Evolutionary conservation across 306 rosid species (phyloP).

Genomic region (Mimosa bimucronata): DNA sequence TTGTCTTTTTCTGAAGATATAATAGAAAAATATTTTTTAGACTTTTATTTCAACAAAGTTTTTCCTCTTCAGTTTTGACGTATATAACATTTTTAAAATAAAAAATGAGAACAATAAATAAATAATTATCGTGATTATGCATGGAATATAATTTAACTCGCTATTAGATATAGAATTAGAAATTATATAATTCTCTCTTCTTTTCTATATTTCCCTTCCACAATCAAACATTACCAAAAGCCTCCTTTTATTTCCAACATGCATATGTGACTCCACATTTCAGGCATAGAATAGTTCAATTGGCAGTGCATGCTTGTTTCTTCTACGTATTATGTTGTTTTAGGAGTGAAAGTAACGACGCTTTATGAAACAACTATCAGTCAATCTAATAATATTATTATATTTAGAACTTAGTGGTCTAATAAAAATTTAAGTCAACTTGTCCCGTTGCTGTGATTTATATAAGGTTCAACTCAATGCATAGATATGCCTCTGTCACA

Average conservation of each 20-base stretch:
- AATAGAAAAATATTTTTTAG: neutral
- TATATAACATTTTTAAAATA: neutral
- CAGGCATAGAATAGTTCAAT: neutral
- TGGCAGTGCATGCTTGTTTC: neutral
- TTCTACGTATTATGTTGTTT: neutral
- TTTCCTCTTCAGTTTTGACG: neutral
- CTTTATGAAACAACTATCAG: neutral
- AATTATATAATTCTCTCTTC: neutral
- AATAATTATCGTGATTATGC: neutral
- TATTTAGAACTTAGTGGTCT: neutral
- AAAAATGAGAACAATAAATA: neutral
- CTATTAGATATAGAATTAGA: neutral
- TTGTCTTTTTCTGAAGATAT: too few species aligned
- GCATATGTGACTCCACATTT: neutral
- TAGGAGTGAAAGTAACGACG: neutral
- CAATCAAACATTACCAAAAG: neutral
- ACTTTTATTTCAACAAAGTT: neutral
- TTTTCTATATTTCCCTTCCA: neutral
- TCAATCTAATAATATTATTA: neutral
- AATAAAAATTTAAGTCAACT: neutral
- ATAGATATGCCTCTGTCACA: neutral
- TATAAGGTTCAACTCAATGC: neutral
- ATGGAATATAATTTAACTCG: neutral
- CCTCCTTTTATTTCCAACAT: neutral
- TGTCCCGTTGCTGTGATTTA: neutral